Conservation (phyloP, 148 eudicot species). For the Heliosperma pusillum region DNA sequence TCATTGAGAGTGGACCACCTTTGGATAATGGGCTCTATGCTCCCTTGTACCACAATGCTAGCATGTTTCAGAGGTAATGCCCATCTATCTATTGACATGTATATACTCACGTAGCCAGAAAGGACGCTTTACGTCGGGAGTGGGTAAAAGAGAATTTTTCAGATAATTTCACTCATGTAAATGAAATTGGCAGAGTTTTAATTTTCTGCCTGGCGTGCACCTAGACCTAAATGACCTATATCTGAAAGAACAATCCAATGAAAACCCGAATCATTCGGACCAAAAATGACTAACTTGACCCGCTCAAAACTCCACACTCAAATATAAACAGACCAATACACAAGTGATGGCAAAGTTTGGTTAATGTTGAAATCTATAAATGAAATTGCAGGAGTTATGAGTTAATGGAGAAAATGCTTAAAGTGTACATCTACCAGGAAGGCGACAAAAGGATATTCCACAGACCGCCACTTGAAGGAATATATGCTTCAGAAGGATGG, state of each 20-base stretch:
- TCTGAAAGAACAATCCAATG: too few species aligned
- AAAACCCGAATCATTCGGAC: too few species aligned
- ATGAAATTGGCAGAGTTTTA: too few species aligned
- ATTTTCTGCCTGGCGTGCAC: too few species aligned
- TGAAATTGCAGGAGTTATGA: slow-evolving; percentile 56
- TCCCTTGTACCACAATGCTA: slow-evolving; percentile 53
- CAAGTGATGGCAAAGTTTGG: not conserved
- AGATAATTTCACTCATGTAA: too few species aligned
- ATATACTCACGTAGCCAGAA: not conserved
- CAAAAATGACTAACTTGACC: too few species aligned
- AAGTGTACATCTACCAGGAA: slow-evolving; percentile 61
- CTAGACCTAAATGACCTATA: too few species aligned
- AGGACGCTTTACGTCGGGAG: not conserved
- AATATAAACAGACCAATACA: too few species aligned
- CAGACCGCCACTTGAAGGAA: slow-evolving; percentile 57
- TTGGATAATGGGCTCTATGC: slow-evolving; percentile 42
- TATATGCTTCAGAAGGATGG: slow-evolving; percentile 81
- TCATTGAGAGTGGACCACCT: slow-evolving; percentile 47
- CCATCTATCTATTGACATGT: not conserved
- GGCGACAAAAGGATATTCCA: slow-evolving; percentile 63
- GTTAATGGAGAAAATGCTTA: slow-evolving; percentile 62
- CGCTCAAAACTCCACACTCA: too few species aligned
- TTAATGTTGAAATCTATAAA: not conserved
- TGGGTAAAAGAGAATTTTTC: too few species aligned
- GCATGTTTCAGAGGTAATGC: slow-evolving; percentile 51